Evolutionary conservation across 768 basidiomycete species (phyloP).

Genomic region (Scleroderma bovista): DNA sequence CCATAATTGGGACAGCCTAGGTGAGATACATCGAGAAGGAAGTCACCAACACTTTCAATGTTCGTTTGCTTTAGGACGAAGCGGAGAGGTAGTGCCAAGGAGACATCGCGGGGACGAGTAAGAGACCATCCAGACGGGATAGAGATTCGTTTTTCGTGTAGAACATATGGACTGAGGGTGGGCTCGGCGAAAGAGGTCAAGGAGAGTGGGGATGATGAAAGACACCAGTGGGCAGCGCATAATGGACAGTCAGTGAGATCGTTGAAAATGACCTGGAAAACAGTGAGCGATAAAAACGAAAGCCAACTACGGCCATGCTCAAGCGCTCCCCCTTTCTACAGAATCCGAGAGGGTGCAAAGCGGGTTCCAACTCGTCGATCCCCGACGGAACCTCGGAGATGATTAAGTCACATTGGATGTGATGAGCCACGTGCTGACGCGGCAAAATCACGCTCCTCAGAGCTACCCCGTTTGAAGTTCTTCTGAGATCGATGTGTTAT

Average conservation of each 20-base stretch:
- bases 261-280: too few species aligned
- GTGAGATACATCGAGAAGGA: constrained; percentile 38
- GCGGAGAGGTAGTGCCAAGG: constrained; percentile 36
- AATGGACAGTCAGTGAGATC: neutral
- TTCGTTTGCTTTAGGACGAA: constrained; percentile 42
- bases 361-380: too few species aligned
- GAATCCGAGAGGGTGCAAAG: too few species aligned
- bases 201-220: neutral
- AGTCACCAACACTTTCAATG: constrained; percentile 33
- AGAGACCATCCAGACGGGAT: constrained; percentile 36
- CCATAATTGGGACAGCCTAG: constrained; percentile 41
- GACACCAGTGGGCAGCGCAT: neutral
- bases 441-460: too few species aligned
- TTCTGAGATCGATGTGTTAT: too few species aligned
- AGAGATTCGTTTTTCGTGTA: constrained; percentile 35
- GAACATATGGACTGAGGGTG: constrained; percentile 35
- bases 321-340: too few species aligned
- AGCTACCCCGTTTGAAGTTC: too few species aligned
- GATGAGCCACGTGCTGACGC: too few species aligned
- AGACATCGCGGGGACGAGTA: constrained; percentile 24
- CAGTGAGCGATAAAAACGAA: too few species aligned
- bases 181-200: constrained; percentile 2
- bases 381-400: too few species aligned
- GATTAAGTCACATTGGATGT: too few species aligned
- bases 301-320: too few species aligned